These are phyloP conservation scores for Petrea volubilis DNA, from an alignment of 257 asterid species.

Conservation along the genomic window DNA sequence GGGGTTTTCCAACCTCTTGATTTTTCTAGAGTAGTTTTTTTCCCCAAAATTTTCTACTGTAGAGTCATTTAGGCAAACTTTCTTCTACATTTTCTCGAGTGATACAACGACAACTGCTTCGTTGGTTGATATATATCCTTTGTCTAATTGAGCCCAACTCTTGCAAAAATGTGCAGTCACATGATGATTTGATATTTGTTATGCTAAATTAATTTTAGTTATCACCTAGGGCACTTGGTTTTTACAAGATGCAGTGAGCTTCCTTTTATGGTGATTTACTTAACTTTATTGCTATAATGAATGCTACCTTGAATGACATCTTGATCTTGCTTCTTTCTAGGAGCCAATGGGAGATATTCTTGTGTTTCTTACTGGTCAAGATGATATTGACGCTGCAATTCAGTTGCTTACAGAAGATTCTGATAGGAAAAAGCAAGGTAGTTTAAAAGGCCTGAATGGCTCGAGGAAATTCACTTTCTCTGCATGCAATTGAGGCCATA, in stretches of 20 bases:
- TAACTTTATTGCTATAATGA: neutral
- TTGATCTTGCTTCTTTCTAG: conserved; percentile 40
- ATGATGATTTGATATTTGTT: neutral
- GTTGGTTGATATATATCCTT: too few species aligned
- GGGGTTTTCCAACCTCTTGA: neutral
- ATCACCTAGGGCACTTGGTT: neutral
- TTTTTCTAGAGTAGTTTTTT: too few species aligned
- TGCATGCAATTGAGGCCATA: neutral
- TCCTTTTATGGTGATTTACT: neutral
- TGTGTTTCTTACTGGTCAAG: conserved; percentile 96
- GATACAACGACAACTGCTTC: neutral
- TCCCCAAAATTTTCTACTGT: too few species aligned
- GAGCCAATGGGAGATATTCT: conserved; percentile 90
- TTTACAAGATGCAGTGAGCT: neutral
- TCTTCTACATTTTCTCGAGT: neutral
- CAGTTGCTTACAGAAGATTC: conserved; percentile 88
- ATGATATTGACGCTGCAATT: conserved; percentile 91
- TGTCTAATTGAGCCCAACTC: too few species aligned
- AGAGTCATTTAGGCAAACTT: too few species aligned
- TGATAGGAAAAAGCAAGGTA: conserved; percentile 63
- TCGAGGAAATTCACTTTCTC: neutral
- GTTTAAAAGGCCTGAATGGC: neutral
- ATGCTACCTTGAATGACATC: neutral
- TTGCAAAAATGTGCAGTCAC: too few species aligned
- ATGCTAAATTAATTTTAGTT: neutral